Evolutionary conservation across 495 filamentous ascomycete species (phyloP).

Genomic region (Copromyces sp.): DNA sequence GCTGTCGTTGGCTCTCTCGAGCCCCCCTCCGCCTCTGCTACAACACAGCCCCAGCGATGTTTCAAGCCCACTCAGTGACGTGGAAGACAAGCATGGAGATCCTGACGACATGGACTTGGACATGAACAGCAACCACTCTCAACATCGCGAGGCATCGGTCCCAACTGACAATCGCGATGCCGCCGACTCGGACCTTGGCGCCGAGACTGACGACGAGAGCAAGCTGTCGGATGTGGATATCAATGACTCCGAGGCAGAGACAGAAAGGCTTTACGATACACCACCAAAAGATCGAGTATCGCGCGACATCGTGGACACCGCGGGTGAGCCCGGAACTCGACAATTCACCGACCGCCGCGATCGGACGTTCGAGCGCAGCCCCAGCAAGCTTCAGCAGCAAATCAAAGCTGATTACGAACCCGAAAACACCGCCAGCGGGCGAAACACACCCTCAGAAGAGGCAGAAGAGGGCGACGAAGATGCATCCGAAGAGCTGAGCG

Average conservation of each 20-base stretch:
- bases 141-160: not conserved
- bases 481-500: slow-evolving; percentile 24
- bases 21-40: slow-evolving; percentile 31
- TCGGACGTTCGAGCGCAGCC: slow-evolving; percentile 45
- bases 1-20: slow-evolving; percentile 33
- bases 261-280: slow-evolving; percentile 87
- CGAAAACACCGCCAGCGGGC: slow-evolving; percentile 27
- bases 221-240: slow-evolving; percentile 48
- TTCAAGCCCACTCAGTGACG: slow-evolving; percentile 77
- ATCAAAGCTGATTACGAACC: slow-evolving; percentile 25
- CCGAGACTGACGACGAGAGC: slow-evolving; percentile 22
- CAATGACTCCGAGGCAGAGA: slow-evolving; percentile 96
- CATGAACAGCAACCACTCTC: slow-evolving; percentile 18
- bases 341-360: slow-evolving; percentile 26
- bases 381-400: slow-evolving; percentile 54
- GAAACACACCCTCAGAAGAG: slow-evolving; percentile 33
- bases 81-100: slow-evolving; percentile 58
- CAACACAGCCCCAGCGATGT: slow-evolving; percentile 29
- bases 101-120: slow-evolving; percentile 35
- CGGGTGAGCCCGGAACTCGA: slow-evolving; percentile 26
- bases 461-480: slow-evolving; percentile 33
- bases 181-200: slow-evolving; percentile 22
- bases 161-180: slow-evolving; percentile 16
- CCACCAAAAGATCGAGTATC: slow-evolving; percentile 60
- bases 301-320: slow-evolving; percentile 48